Evolutionary conservation across 768 basidiomycete species (phyloP).

Genomic region (Multifurca ochricompacta): DNA sequence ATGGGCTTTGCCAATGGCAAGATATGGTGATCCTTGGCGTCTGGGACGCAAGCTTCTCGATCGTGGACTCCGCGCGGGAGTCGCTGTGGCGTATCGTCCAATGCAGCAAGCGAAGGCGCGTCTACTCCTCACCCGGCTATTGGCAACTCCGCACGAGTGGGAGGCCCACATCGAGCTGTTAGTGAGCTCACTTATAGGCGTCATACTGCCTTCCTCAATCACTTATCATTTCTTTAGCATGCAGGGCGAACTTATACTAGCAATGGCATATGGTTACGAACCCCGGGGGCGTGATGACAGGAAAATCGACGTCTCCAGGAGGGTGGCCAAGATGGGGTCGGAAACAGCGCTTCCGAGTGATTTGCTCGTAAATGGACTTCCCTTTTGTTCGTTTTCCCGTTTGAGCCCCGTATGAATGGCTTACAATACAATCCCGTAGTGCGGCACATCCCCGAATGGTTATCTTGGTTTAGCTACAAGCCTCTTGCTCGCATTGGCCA

Average conservation of each 20-base stretch:
- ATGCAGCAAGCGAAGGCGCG: background rate
- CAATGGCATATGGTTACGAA: slow-evolving; percentile 3
- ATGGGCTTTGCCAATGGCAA: background rate
- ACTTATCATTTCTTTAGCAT: background rate
- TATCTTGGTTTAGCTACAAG: slow-evolving; percentile 9
- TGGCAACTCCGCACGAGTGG: background rate
- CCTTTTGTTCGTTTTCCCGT: background rate
- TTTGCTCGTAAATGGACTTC: background rate
- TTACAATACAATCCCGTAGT: background rate
- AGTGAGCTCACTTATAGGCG: background rate
- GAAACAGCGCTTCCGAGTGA: background rate
- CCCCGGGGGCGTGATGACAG: background rate
- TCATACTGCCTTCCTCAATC: no score
- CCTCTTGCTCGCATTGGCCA: background rate
- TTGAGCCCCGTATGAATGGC: background rate
- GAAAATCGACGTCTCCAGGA: background rate
- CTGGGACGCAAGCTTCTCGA: slow-evolving; percentile 4
- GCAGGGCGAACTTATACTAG: background rate
- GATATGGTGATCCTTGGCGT: background rate
- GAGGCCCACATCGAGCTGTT: slow-evolving; percentile 1
- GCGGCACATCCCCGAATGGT: slow-evolving; percentile 3
- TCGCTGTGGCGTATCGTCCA: background rate
- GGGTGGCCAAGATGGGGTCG: background rate
- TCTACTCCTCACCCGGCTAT: background rate
- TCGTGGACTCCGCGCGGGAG: background rate